phyloP scores from a whole-genome alignment of 345 rosid genomes.

The Rhodamnia argentea region DNA sequence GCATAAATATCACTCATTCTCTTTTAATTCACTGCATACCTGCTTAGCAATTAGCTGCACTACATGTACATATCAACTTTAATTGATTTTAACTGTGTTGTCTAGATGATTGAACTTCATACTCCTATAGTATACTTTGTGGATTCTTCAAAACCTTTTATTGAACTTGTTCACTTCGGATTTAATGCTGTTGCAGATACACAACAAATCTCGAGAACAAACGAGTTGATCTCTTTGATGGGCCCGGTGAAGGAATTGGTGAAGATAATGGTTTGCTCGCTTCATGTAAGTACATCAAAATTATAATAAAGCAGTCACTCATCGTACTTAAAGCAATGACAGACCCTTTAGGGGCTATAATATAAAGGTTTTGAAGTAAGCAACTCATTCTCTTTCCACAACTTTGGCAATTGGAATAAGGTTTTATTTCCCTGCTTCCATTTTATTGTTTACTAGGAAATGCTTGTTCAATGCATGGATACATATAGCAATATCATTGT shows the following conservation, averaged over 20 bases:
- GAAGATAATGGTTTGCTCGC: constrained; percentile 85
- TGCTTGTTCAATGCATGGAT: background rate
- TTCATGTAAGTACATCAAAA: constrained; percentile 46
- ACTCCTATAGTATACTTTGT: background rate
- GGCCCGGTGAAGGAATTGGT: constrained; percentile 53
- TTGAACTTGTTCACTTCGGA: background rate
- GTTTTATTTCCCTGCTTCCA: background rate
- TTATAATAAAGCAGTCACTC: background rate
- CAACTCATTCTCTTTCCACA: background rate
- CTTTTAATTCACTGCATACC: background rate
- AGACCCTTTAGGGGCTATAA: background rate
- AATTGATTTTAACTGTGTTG: background rate
- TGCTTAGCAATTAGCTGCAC: background rate
- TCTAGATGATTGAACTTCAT: background rate
- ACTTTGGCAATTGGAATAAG: background rate
- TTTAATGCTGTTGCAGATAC: constrained; percentile 22
- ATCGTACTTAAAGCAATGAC: background rate
- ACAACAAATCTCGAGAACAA: constrained; percentile 42
- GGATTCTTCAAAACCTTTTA: background rate
- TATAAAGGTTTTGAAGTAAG: background rate
- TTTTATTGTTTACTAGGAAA: background rate
- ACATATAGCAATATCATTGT: background rate
- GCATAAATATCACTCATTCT: background rate
- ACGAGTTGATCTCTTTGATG: constrained; percentile 87
- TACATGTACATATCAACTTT: background rate